Conservation (phyloP, 371 early-diverging fungal species). For the Mucor mucedo region DNA sequence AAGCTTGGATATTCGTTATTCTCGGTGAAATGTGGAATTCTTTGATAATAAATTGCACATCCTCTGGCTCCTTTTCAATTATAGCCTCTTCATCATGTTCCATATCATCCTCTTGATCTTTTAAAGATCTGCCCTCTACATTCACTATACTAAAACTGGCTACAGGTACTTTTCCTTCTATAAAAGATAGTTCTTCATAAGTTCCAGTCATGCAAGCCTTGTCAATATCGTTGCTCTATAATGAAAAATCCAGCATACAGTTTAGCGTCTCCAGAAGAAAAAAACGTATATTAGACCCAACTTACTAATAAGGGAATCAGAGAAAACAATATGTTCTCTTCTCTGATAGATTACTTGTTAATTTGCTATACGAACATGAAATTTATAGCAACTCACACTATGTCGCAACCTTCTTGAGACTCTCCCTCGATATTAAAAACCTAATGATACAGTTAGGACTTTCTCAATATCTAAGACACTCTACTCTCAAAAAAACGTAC, state of each 20-base stretch:
- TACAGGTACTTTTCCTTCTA: neutral
- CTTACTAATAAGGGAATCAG: neutral
- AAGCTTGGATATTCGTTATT: constrained; percentile 21
- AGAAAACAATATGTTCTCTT: neutral
- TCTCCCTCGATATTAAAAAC: constrained; percentile 31
- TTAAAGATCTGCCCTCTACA: neutral
- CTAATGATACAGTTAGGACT: constrained; percentile 5
- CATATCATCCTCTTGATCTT: neutral
- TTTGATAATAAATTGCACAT: neutral
- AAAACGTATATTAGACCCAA: neutral
- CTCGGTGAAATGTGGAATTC: constrained; percentile 34
- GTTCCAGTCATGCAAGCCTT: neutral
- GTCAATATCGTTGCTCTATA: neutral
- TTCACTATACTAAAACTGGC: neutral
- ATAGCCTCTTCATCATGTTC: neutral
- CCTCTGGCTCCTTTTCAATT: neutral
- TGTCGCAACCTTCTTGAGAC: constrained; percentile 6
- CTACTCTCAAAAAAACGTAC: constrained; percentile 16
- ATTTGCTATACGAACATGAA: neutral
- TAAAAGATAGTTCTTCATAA: neutral
- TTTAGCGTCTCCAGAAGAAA: neutral
- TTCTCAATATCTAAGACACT: neutral
- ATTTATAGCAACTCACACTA: constrained; percentile 21
- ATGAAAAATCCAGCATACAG: too few species aligned
- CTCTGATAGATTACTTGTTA: neutral